Conservation (phyloP, 352 stramenopile species). For the Pythium pyrilobum region DNA sequence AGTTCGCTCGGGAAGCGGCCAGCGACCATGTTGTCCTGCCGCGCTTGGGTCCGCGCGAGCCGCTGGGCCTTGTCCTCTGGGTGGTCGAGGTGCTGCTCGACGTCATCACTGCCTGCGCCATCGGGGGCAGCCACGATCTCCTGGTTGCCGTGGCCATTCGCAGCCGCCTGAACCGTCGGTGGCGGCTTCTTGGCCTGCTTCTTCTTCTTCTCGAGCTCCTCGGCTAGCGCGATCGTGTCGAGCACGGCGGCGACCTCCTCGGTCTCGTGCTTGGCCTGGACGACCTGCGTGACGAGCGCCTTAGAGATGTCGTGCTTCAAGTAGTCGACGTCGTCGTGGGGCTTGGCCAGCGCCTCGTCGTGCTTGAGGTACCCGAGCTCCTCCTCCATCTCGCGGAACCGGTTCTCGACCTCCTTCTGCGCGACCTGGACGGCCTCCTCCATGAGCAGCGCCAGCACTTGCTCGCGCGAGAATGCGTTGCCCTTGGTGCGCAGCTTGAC, state of each 20-base stretch:
- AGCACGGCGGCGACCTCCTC: constrained; percentile 36
- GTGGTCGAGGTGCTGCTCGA: constrained; percentile 52
- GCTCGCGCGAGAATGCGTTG: constrained; percentile 64
- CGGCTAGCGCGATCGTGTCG: constrained; percentile 47
- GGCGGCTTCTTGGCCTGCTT: constrained; percentile 3
- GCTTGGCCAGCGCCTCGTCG: constrained; percentile 28
- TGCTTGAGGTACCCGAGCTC: constrained; percentile 68
- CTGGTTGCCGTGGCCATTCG: constrained; percentile 10
- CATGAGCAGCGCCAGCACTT: constrained; percentile 76
- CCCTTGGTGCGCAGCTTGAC: constrained; percentile 87
- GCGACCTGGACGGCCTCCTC: constrained; percentile 78
- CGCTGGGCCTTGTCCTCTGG: constrained; percentile 28
- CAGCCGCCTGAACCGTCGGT: background rate
- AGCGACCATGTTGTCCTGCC: constrained; percentile 59
- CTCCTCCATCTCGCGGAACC: constrained; percentile 86
- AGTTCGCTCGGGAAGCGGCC: constrained; percentile 59
- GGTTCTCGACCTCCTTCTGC: constrained; percentile 76
- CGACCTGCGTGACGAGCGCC: constrained; percentile 44
- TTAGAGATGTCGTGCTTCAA: constrained; percentile 65
- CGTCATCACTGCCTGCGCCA: background rate
- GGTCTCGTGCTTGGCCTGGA: constrained; percentile 54
- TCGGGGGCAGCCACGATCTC: background rate
- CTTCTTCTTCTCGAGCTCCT: constrained; percentile 40
- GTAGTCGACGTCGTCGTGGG: constrained; percentile 47
- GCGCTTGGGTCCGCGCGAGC: constrained; percentile 18